Evolutionary conservation across 208 protist genomes (phyloP).

Genomic region (Leishmania aethiopica): DNA sequence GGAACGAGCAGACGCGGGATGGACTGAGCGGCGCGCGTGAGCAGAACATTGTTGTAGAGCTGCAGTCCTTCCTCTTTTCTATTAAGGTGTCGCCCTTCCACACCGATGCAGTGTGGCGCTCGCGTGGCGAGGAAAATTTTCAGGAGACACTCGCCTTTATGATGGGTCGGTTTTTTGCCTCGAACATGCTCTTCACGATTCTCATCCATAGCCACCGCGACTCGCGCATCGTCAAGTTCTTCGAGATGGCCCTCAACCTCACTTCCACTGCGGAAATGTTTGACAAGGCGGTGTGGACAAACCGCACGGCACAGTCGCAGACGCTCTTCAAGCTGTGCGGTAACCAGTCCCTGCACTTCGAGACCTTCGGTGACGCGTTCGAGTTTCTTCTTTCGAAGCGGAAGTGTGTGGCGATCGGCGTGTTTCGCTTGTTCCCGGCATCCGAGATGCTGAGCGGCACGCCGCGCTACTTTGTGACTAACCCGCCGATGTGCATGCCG

Average conservation of each 20-base stretch:
- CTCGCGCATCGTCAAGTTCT: conserved; percentile 74
- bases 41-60: conserved; percentile 86
- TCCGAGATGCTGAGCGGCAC: conserved; percentile 54
- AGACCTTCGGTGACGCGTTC: conserved; percentile 84
- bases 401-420: conserved; percentile 78
- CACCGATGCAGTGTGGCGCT: conserved; percentile 72
- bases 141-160: conserved; percentile 88
- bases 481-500: conserved; percentile 72
- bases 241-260: conserved; percentile 81
- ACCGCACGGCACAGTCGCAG: conserved; percentile 34
- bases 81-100: conserved; percentile 82
- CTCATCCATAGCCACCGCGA: conserved; percentile 83
- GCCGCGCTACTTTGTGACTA: conserved; percentile 89
- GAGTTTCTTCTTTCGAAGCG: conserved; percentile 70
- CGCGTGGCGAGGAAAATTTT: conserved; percentile 77
- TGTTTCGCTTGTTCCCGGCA: conserved; percentile 78
- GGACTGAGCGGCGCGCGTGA: conserved; percentile 39
- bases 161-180: conserved; percentile 88
- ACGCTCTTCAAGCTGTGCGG: conserved; percentile 83
- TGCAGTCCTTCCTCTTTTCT: conserved; percentile 83
- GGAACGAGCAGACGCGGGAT: conserved; percentile 37
- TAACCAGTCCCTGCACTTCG: conserved; percentile 69
- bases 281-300: conserved; percentile 65
- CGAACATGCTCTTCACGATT: conserved; percentile 83
- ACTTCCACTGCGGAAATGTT: conserved; percentile 64